These are phyloP conservation scores for Eucalyptus cloeziana DNA, from an alignment of 345 rosid genomes.

Conservation along the genomic window DNA sequence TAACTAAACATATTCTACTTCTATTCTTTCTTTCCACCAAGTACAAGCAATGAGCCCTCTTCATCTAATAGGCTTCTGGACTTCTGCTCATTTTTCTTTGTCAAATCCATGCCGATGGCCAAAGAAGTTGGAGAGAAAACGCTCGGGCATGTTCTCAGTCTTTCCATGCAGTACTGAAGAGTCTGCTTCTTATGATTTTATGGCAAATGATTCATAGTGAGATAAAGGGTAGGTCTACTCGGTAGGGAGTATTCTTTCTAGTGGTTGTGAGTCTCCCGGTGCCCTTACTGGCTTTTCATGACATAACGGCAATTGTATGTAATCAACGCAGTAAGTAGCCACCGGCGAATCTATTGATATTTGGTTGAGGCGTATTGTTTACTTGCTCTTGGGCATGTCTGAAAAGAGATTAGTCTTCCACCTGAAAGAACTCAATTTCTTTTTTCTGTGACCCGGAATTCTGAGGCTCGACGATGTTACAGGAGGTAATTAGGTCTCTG, in stretches of 20 bases:
- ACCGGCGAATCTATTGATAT: neutral
- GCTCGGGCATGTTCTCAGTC: neutral
- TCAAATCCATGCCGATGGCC: neutral
- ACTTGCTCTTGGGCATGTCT: neutral
- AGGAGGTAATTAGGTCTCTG: neutral
- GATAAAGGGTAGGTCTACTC: neutral
- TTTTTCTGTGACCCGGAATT: neutral
- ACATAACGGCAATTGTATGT: neutral
- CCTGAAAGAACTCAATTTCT: neutral
- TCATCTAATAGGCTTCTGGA: neutral
- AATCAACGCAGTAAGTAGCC: neutral
- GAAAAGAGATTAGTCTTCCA: neutral
- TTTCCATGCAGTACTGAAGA: neutral
- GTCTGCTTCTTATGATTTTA: neutral
- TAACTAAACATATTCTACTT: neutral
- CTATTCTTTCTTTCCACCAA: neutral
- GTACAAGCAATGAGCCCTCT: neutral
- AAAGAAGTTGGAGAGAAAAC: neutral
- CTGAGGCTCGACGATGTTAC: neutral
- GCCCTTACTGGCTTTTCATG: neutral
- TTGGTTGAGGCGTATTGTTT: neutral
- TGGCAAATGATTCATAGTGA: neutral
- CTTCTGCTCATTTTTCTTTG: neutral
- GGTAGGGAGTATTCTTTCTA: neutral
- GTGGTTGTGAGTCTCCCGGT: neutral